Base-by-base conservation (phyloP, 305 asterid species). In the Fraxinus ornus region DNA sequence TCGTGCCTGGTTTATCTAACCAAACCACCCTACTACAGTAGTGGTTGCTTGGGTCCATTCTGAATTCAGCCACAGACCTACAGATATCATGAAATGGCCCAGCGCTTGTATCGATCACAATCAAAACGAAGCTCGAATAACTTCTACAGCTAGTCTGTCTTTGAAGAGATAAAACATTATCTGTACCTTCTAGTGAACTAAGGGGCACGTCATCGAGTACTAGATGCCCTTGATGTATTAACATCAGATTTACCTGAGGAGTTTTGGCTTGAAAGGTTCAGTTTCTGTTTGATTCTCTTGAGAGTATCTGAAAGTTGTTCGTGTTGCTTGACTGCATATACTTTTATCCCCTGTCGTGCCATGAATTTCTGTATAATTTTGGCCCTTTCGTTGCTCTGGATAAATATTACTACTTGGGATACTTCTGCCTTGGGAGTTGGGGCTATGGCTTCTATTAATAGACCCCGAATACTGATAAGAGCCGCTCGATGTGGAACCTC, bases 341-440 rank as follows among this genome's bases (percentile, higher is more conserved):
- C 97, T 80, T 86, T 88, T 57, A 94, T 82, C 21, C 94, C 93
- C 3, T 82, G 89, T 24, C 87, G 86, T 75, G 79, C 83, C 88
- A 93, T 89, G 91, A 88, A 93, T 19, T 78, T 79, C 15, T 88
- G 87, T 84, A 89, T 0, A 32, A 91, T 52, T 0, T 9, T 76
- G 73, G 90, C 75, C 44, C 93, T 85, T 60, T 86, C 77, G 9
- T 52, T 30, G 77, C 88, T 87, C 64, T 78, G 79, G 44, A 87
- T 76, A 80, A 88, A 84, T 78, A 90, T 87, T 30, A 90, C 55
- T n/a, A 89, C 90, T 73, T 76, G 90, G 17, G 93, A 91, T 21
- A 84, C 80, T 37, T 88, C 86, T 1, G 74, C 47, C 75, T n/a
- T n/a, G n/a, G n/a, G n/a, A n/a, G n/a, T 39, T 85, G 35, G 90